These are phyloP conservation scores for Tylopilus sp. DNA, from an alignment of 1,284 basidiomycete species.

Conservation along the genomic window DNA sequence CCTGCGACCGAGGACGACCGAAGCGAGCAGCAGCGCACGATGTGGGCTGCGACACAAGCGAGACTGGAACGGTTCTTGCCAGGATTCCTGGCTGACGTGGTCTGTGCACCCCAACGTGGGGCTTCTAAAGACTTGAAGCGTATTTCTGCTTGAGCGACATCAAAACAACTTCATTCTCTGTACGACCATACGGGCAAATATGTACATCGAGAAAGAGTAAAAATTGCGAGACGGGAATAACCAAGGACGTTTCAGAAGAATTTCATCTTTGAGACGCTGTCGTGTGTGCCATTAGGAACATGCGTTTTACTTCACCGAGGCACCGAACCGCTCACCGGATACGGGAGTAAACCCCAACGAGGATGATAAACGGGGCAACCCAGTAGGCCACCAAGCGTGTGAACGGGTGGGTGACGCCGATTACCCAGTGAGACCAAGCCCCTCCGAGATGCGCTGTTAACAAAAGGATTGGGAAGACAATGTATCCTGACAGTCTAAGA, in stretches of 20 bases:
- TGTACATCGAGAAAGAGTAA: conserved; percentile 1
- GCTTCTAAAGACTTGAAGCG: conserved; percentile 16
- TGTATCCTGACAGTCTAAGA: conserved; percentile 58
- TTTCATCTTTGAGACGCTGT: conserved; percentile 50
- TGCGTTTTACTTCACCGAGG: not conserved
- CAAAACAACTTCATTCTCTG: conserved; percentile 5
- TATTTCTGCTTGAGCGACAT: conserved; percentile 13
- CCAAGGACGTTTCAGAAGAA: conserved; percentile 31
- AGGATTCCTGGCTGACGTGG: conserved; percentile 74
- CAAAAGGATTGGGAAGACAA: conserved; percentile 52
- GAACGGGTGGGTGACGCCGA: conserved; percentile 34
- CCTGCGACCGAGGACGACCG: conserved; percentile 47
- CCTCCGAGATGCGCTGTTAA: conserved; percentile 60
- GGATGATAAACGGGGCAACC: conserved; percentile 45
- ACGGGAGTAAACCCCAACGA: conserved; percentile 41
- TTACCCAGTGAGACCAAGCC: conserved; percentile 56
- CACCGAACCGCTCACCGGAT: conserved; percentile 39
- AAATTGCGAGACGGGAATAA: not conserved
- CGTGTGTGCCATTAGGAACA: conserved; percentile 3
- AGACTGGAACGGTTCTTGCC: conserved; percentile 86
- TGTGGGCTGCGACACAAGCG: conserved; percentile 82
- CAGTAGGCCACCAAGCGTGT: conserved; percentile 51
- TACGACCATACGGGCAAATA: conserved; percentile 2
- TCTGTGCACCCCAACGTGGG: conserved; percentile 40
- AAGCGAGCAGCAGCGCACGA: conserved; percentile 61